Base-by-base conservation (phyloP, 345 rosid species). In the Durio zibethinus region DNA sequence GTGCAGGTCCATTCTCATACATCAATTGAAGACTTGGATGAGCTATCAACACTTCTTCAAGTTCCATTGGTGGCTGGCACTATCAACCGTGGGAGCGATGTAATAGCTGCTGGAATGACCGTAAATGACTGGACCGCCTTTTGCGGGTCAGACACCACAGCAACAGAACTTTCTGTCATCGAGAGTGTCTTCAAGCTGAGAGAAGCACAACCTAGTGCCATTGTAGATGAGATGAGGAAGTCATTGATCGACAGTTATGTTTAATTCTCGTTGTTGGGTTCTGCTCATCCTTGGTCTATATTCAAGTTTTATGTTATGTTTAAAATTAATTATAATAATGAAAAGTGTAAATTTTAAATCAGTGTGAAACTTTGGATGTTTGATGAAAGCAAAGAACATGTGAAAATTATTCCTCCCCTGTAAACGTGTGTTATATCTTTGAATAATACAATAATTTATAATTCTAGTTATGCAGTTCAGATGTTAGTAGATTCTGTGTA, bases 61-160 rank as follows among this genome's bases (percentile, higher is more conserved):
- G 98, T 86, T 25, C 86, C 90, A 47, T 84, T 89, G 73, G 91
- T 87, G 59, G 95, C 97, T 31, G 96, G 93, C 77, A 94, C 96
- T 0, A 89, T 94, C 38, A 94, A 94, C 82, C 94, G 94, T 72
- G 94, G 98, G 45, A 87, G 94, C 56, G 97, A 94, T 78, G 98
- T 93, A 33, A 88, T 93, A 11, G 97, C 81, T 72, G 94, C 93
- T 0, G 98, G 99, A 57, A 82, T 93, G 97, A 88, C 87, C 0
- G 98, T 93, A 27, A 93, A 93, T 76, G 99, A 93, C 79, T 93
- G 97, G 99, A 87, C 91, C 0, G 85, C 97, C 48, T 92, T 92
- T 78, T 92, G 97, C 2, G 99, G 99, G 2, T 86, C 97, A 38
- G 98, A 96, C 88, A 96, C 99, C 59, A 96, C 97, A 0, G 97